Conservation (phyloP, 2,329 filamentous ascomycete species). For the Pseudogymnoascus sp. region DNA sequence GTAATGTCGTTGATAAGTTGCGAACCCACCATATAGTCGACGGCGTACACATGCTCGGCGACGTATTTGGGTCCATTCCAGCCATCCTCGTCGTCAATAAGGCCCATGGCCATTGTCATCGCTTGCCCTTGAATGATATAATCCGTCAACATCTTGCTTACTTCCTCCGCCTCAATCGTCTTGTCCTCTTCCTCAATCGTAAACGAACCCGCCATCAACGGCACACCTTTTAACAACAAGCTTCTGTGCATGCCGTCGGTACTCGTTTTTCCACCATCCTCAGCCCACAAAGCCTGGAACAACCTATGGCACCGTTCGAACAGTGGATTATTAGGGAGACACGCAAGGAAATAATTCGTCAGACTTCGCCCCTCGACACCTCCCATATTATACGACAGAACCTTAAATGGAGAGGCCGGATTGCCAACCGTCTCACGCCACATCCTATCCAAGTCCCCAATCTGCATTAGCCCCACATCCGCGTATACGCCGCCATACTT, state of each 20-base stretch:
- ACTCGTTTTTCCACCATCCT: constrained; percentile 35
- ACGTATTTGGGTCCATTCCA: constrained; percentile 49
- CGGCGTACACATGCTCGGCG: constrained; percentile 39
- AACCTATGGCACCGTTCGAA: constrained; percentile 42
- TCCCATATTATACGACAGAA: constrained; percentile 39
- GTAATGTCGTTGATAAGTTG: constrained; percentile 47
- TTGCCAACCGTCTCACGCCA: constrained; percentile 44
- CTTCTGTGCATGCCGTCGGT: constrained; percentile 44
- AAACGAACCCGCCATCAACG: constrained; percentile 27
- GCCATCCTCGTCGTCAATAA: constrained; percentile 39
- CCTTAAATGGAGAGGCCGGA: constrained; percentile 36
- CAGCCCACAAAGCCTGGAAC: constrained; percentile 43
- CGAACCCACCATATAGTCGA: constrained; percentile 41
- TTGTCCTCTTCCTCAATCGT: constrained; percentile 26
- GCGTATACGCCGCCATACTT: constrained; percentile 50
- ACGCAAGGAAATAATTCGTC: constrained; percentile 42
- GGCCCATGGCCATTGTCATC: constrained; percentile 42
- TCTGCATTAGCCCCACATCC: constrained; percentile 48
- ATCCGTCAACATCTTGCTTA: constrained; percentile 40
- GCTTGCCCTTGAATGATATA: constrained; percentile 51
- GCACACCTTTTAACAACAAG: constrained; percentile 38
- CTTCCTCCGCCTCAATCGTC: constrained; percentile 31
- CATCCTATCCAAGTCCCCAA: constrained; percentile 46
- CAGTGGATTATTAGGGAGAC: constrained; percentile 35
- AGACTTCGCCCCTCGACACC: constrained; percentile 29